phyloP scores from a whole-genome alignment of 2,329 filamentous ascomycete species.

The Rosellinia necatrix region DNA sequence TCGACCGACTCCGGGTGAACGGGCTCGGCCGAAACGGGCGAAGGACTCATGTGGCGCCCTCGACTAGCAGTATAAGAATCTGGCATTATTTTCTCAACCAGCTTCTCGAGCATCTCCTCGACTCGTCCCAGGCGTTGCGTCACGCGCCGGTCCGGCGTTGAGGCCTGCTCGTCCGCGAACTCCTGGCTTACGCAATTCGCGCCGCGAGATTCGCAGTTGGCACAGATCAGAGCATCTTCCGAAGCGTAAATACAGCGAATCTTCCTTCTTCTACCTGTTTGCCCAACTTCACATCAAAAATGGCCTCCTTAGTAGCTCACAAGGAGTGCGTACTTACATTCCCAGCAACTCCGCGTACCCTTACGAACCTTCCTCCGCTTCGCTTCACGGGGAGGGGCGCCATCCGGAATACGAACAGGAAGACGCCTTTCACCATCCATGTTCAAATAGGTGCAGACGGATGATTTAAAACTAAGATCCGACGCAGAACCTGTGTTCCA shows the following conservation, averaged over 20 bases:
- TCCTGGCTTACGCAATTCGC: constrained; percentile 52
- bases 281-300: constrained; percentile 2
- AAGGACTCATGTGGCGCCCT: constrained; percentile 34
- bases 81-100: constrained; percentile 47
- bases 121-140: constrained; percentile 51
- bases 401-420: constrained; percentile 21
- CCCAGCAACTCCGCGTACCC: constrained; percentile 61
- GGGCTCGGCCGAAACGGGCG: constrained; percentile 33
- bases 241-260: constrained; percentile 52
- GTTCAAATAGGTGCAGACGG: background rate
- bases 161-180: constrained; percentile 44
- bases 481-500: background rate
- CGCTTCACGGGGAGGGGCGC: constrained; percentile 31
- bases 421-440: constrained; percentile 22
- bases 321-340: constrained; percentile 47
- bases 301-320: background rate
- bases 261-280: constrained; percentile 50
- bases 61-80: constrained; percentile 33
- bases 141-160: constrained; percentile 45
- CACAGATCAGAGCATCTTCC: constrained; percentile 46
- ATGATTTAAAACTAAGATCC: no score
- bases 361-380: constrained; percentile 54
- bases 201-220: constrained; percentile 49
- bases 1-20: constrained; percentile 38
- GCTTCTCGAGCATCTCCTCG: constrained; percentile 52